Evolutionary conservation across 1,139 yeast species (phyloP), one percentile per base, ranked within the genome.

Genomic region (Wickerhamomyces sp.): DNA sequence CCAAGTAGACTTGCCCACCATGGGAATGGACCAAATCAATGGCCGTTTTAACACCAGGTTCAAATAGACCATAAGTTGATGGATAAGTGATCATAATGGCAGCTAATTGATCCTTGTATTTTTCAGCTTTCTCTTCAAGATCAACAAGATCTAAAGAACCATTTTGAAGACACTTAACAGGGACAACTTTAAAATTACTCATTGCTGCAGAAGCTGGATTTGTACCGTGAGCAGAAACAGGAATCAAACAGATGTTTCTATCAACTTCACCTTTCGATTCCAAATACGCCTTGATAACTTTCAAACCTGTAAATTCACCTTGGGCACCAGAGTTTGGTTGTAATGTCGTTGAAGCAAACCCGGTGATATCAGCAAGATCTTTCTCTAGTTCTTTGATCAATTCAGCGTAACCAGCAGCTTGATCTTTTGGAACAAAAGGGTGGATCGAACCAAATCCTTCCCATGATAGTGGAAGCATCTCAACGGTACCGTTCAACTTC

Each of bases 291-390:
- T 80, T 75, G 51, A 91, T 91, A 37, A 88, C 87, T 39, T 95
- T 76, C 46, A 91, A 71, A 25, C 98, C 98, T 19, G 97, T 78
- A 64, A 84, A 91, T 64, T 91, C 98, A 60, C 98, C 98, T 62
- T 89, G 96, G 28, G 98, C 98, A 49, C 98, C 98, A 31, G 96
- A 86, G 61, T 91, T 91, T 46, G 98, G 98, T 79, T 88, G 94
- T 40, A 86, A 68, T 6, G 96, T 85, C 17, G 95, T 83, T 29
- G 88, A 93, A 45, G 80, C 86, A 54, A 91, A 87, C 0, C 97
- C 97, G n/a, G 98, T 91, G 45, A 91, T 89, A 46, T 84, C 88
- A 40, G 91, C 87, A 49, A 91, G 69, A 59, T 91, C 97, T 36
- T 70, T 67, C 59, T 86, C 95, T 32, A 91, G 74, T 55, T 86